Percentiles rank a stretch among this genome's conserved stretches.
phyloP scores from a whole-genome alignment of 1,284 basidiomycete species.

The Ceratobasidium sp. region DNA sequence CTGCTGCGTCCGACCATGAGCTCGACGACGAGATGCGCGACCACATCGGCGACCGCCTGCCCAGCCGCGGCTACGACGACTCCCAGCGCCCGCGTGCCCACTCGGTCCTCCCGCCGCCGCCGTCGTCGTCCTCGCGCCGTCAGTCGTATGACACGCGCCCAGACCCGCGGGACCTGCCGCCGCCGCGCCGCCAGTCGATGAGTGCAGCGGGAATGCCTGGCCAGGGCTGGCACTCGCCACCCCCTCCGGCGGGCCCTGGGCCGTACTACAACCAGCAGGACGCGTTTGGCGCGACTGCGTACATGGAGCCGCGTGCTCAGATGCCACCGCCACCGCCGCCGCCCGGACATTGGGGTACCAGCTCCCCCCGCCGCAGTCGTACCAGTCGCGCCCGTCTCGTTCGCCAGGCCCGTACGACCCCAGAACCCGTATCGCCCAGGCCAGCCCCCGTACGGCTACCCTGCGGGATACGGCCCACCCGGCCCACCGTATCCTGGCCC shows the following conservation, averaged over 20 bases:
- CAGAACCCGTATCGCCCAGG: not conserved
- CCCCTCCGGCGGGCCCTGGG: not conserved
- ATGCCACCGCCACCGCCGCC: constrained; percentile 9
- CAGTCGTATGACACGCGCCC: constrained; percentile 26
- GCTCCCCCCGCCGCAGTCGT: constrained; percentile 21
- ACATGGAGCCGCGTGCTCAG: constrained; percentile 32
- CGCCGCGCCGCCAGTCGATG: constrained; percentile 23
- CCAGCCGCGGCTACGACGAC: constrained; percentile 3
- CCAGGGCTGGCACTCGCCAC: constrained; percentile 17
- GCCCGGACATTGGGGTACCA: constrained; percentile 28
- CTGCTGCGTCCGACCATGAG: constrained; percentile 18
- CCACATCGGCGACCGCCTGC: constrained; percentile 8
- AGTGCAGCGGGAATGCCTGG: not conserved
- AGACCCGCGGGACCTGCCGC: constrained; percentile 3
- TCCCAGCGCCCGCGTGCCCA: constrained; percentile 22
- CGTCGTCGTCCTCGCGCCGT: too few species aligned
- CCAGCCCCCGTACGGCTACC: not conserved
- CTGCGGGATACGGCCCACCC: too few species aligned
- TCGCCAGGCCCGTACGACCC: constrained; percentile 25
- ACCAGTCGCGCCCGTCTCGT: constrained; percentile 5
- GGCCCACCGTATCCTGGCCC: not conserved
- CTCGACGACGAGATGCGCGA: constrained; percentile 24
- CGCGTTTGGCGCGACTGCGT: constrained; percentile 18
- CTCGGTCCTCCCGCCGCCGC: constrained; percentile 25
- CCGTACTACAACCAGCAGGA: constrained; percentile 30